Evolutionary conservation across 2,329 filamentous ascomycete species (phyloP).

Genomic region (Pseudogymnoascus sp.): DNA sequence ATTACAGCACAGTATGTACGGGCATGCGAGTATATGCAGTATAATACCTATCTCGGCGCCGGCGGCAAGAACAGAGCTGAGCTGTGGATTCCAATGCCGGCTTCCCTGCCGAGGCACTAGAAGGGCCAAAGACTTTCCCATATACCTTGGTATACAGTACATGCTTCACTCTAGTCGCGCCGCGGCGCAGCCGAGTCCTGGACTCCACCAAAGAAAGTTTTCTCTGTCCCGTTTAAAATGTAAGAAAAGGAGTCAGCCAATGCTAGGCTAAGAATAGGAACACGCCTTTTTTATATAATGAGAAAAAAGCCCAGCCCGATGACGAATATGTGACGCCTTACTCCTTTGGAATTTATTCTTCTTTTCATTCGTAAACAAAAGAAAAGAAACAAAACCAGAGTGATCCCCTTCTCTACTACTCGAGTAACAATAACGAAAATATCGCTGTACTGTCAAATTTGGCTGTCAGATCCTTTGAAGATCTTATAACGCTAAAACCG

Average conservation of each 20-base stretch:
- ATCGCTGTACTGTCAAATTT: neutral
- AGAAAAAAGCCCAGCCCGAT: neutral
- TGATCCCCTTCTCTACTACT: neutral
- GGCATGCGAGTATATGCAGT: neutral
- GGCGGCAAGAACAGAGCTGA: neutral
- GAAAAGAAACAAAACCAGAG: neutral
- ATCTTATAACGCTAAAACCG: neutral
- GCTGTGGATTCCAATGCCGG: neutral
- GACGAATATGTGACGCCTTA: neutral
- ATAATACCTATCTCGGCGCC: neutral
- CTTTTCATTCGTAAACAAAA: neutral
- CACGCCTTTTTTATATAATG: constrained; percentile 7
- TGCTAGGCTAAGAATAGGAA: constrained; percentile 6
- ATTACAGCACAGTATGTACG: neutral
- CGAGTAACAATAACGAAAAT: neutral
- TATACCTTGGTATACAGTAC: neutral
- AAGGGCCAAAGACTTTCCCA: constrained; percentile 1
- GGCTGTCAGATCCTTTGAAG: neutral
- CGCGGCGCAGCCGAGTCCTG: neutral
- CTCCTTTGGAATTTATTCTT: neutral
- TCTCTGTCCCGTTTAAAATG: constrained; percentile 2
- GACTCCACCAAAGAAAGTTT: constrained; percentile 7
- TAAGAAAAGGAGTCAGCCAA: constrained; percentile 1
- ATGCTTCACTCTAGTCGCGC: neutral
- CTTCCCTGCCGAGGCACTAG: constrained; percentile 1